A percentile compares a stretch with the other conserved stretches of the same genome.
Conservation (phyloP, 768 basidiomycete genomes). For the Saitozyma sp. region DNA sequence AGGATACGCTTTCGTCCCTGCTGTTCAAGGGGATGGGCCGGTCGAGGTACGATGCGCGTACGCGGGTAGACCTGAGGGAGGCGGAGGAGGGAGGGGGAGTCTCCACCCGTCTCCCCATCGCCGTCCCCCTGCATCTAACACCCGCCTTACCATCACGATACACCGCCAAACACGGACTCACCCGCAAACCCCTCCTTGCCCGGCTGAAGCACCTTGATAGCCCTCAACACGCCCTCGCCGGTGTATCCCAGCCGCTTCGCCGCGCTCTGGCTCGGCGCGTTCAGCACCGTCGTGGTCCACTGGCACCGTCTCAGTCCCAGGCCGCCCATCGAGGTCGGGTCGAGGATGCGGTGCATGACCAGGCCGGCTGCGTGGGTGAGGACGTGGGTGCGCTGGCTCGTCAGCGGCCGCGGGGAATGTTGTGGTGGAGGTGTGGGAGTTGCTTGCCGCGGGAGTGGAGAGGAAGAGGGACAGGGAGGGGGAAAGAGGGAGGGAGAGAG, state of each 20-base stretch:
- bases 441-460: neutral
- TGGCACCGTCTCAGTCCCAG: slow-evolving; percentile 42
- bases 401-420: slow-evolving; percentile 8
- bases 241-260: slow-evolving; percentile 39
- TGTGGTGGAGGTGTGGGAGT: neutral
- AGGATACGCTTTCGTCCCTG: too few species aligned
- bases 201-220: slow-evolving; percentile 22
- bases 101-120: neutral
- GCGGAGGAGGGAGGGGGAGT: too few species aligned
- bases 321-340: slow-evolving; percentile 25
- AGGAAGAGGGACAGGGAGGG: neutral
- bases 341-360: slow-evolving; percentile 38
- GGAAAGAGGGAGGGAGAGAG: neutral
- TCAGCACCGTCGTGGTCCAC: slow-evolving; percentile 43
- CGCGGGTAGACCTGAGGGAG: too few species aligned
- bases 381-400: slow-evolving; percentile 43
- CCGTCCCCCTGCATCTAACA: slow-evolving; percentile 11
- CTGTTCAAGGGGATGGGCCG: too few species aligned
- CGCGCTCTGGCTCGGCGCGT: slow-evolving; percentile 30
- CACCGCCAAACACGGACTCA: slow-evolving; percentile 20
- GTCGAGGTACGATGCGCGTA: too few species aligned
- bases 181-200: slow-evolving; percentile 33
- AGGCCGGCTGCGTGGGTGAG: slow-evolving; percentile 43
- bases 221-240: slow-evolving; percentile 35
- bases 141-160: slow-evolving; percentile 26